phyloP scores from a whole-genome alignment of 768 basidiomycete genomes.

The Russula ochroleuca region DNA sequence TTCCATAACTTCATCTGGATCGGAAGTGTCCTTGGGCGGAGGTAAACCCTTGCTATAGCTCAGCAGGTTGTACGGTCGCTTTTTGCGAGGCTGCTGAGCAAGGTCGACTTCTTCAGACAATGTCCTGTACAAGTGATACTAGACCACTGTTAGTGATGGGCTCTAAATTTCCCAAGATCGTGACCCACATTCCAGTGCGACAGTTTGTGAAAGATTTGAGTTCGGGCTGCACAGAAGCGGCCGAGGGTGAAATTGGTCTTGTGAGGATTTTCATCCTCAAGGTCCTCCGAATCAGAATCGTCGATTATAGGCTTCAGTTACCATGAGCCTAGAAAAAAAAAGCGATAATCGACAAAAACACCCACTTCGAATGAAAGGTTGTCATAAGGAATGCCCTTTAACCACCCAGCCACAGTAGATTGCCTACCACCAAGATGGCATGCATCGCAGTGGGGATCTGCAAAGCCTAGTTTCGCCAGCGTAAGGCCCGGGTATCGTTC shows the following conservation, averaged over 20 bases:
- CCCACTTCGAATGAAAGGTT: conserved; percentile 60
- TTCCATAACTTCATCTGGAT: conserved; percentile 77
- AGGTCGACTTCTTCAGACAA: conserved; percentile 57
- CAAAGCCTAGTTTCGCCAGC: conserved; percentile 48
- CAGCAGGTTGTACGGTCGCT: conserved; percentile 52
- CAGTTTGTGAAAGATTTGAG: conserved; percentile 63
- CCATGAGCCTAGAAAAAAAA: background rate
- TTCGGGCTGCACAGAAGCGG: conserved; percentile 73
- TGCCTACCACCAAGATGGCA: conserved; percentile 70
- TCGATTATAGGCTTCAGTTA: conserved; percentile 16
- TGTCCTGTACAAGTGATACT: conserved; percentile 63
- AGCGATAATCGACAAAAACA: conserved; percentile 5
- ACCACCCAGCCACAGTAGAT: conserved; percentile 56
- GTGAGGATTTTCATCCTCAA: conserved; percentile 28
- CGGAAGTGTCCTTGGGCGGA: conserved; percentile 61
- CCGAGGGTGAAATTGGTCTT: conserved; percentile 55
- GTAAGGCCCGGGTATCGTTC: conserved; percentile 64
- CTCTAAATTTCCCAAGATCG: background rate
- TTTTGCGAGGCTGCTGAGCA: conserved; percentile 40
- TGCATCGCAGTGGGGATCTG: conserved; percentile 70
- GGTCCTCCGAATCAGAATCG: conserved; percentile 29
- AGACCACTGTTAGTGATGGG: background rate
- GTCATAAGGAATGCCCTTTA: conserved; percentile 71
- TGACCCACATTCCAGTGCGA: conserved; percentile 77
- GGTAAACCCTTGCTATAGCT: conserved; percentile 47